phyloP scores from a whole-genome alignment of 2,329 filamentous ascomycete genomes.

The Fusarium nematophilum region DNA sequence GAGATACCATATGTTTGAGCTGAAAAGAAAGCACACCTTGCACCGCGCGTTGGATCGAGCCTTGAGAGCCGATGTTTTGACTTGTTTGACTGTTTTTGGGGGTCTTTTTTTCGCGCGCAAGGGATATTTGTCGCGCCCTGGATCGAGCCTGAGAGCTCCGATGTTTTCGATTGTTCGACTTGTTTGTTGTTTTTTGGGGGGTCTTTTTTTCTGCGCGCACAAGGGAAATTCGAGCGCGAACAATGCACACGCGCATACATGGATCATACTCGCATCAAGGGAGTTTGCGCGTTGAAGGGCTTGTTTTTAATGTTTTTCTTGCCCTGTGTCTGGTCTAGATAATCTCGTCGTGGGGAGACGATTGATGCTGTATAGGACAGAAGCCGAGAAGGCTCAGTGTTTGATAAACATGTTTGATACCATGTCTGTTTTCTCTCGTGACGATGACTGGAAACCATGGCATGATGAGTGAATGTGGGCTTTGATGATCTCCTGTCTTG shows the following conservation, averaged over 20 bases:
- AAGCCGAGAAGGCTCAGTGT: not conserved
- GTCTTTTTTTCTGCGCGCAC: too few species aligned
- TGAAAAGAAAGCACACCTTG: too few species aligned
- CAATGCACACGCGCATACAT: too few species aligned
- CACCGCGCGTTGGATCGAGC: not conserved
- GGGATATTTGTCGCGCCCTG: too few species aligned
- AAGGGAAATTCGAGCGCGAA: too few species aligned
- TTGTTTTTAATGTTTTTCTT: slow-evolving; percentile 30
- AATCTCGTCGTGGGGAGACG: slow-evolving; percentile 25
- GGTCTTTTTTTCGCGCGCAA: not conserved
- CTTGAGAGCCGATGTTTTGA: slow-evolving; percentile 8
- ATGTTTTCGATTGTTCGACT: not conserved
- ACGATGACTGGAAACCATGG: too few species aligned
- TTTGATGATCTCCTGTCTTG: too few species aligned
- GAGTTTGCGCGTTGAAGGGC: not conserved
- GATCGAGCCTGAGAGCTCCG: too few species aligned
- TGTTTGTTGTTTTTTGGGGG: not conserved
- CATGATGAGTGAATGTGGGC: too few species aligned
- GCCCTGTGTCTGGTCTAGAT: slow-evolving; percentile 15
- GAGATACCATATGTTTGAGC: slow-evolving; percentile 35
- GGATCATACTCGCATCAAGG: too few species aligned
- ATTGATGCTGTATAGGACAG: slow-evolving; percentile 7
- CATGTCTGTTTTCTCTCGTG: too few species aligned
- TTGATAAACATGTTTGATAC: slow-evolving; percentile 7
- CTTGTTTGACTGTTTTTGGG: slow-evolving; percentile 3